phyloP scores from a whole-genome alignment of 345 rosid species.

The Eucalyptus polyanthemos region DNA sequence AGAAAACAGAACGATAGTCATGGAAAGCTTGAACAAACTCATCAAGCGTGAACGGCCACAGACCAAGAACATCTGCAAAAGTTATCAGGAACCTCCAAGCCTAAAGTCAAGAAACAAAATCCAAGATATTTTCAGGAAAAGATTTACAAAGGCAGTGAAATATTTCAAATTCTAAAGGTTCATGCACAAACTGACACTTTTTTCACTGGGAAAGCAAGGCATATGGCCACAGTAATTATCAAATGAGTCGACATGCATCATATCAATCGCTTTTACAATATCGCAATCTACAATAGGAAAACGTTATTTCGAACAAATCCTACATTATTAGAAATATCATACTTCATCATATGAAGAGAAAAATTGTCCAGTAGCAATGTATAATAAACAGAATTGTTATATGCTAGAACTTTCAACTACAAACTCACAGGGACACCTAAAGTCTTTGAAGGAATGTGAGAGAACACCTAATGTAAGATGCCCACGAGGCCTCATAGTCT shows the following conservation, averaged over 20 bases:
- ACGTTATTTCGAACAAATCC: not conserved
- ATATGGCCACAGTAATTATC: not conserved
- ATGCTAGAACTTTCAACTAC: not conserved
- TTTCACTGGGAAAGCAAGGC: not conserved
- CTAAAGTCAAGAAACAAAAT: slow-evolving; percentile 16
- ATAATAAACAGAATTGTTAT: not conserved
- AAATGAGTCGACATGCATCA: not conserved
- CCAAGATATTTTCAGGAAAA: not conserved
- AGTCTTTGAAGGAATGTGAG: not conserved
- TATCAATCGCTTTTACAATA: not conserved
- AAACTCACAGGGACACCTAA: not conserved
- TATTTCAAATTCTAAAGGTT: not conserved
- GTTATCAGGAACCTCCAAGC: slow-evolving; percentile 85
- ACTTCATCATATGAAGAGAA: not conserved
- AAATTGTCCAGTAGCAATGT: not conserved
- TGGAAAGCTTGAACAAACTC: slow-evolving; percentile 88
- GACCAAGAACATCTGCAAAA: slow-evolving; percentile 68
- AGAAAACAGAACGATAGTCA: slow-evolving; percentile 33
- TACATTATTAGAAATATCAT: not conserved
- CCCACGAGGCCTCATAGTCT: not conserved
- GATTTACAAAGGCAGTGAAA: not conserved
- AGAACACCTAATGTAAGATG: not conserved
- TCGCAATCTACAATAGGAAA: not conserved
- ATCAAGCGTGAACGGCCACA: slow-evolving; percentile 93
- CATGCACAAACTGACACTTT: not conserved